These are phyloP conservation scores for Podospora conica DNA, from an alignment of 495 filamentous ascomycete genomes.

Conservation along the genomic window DNA sequence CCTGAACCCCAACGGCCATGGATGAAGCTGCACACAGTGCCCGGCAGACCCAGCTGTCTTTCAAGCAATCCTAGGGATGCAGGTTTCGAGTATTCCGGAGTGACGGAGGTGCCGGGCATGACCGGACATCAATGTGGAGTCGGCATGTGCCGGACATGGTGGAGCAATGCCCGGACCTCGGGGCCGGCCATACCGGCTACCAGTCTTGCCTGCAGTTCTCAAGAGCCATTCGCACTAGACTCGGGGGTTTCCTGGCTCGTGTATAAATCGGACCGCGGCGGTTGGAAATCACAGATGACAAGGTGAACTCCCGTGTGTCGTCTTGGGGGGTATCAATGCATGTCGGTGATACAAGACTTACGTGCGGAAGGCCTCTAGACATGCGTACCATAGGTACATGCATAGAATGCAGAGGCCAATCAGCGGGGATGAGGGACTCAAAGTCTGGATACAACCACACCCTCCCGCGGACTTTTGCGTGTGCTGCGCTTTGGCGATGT, in stretches of 20 bases:
- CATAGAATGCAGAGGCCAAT: conserved; percentile 1
- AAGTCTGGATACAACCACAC: background rate
- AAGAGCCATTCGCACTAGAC: background rate
- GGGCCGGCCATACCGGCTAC: background rate
- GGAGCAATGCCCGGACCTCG: background rate
- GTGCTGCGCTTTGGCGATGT: background rate
- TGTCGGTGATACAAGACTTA: background rate
- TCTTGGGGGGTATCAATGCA: background rate
- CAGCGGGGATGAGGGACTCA: background rate
- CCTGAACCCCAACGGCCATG: too few species aligned
- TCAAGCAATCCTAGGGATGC: background rate
- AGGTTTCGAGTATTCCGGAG: background rate
- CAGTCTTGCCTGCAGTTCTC: background rate
- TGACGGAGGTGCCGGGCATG: background rate
- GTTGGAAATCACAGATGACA: background rate
- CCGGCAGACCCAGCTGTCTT: background rate
- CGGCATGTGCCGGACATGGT: background rate
- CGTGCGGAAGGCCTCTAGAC: conserved; percentile 5
- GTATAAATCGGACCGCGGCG: background rate
- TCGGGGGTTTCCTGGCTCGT: background rate
- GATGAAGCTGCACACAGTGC: background rate
- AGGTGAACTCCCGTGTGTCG: background rate
- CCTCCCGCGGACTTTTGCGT: background rate
- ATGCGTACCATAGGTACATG: conserved; percentile 4
- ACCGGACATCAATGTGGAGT: background rate